Conservation (phyloP, 78 protist genomes). For the Chrysochromulina parva region DNA sequence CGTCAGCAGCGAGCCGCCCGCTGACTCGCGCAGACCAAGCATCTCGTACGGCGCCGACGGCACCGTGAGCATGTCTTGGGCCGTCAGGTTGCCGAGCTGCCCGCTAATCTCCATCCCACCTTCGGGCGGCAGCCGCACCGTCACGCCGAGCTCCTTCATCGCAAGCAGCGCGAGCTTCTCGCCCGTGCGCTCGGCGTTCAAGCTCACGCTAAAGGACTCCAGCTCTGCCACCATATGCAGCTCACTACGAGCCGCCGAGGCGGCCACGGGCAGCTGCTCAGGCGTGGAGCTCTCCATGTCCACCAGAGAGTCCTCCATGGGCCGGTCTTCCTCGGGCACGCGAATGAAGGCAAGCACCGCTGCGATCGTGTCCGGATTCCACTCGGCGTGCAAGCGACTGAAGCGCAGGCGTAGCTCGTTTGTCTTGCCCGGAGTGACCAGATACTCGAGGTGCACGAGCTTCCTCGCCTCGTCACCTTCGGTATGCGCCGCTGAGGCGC, state of each 20-base stretch:
- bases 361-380: background rate
- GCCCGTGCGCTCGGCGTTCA: background rate
- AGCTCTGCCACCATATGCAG: background rate
- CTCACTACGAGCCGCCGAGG: background rate
- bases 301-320: background rate
- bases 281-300: background rate
- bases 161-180: background rate
- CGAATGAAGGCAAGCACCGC: background rate
- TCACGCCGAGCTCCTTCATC: background rate
- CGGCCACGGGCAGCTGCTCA: background rate
- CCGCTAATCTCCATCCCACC: background rate
- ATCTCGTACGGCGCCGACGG: background rate
- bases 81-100: constrained; percentile 16
- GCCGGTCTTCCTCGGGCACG: background rate
- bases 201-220: background rate
- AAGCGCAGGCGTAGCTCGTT: background rate
- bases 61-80: background rate
- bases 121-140: background rate
- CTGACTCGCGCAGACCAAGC: background rate
- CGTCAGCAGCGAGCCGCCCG: background rate
- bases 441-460: background rate
- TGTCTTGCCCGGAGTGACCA: background rate
- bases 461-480: too few relatives aligned
- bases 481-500: too few relatives aligned
- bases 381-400: background rate